phyloP scores from a whole-genome alignment of 2,329 filamentous ascomycete genomes.

The Cercospora nicotianae region DNA sequence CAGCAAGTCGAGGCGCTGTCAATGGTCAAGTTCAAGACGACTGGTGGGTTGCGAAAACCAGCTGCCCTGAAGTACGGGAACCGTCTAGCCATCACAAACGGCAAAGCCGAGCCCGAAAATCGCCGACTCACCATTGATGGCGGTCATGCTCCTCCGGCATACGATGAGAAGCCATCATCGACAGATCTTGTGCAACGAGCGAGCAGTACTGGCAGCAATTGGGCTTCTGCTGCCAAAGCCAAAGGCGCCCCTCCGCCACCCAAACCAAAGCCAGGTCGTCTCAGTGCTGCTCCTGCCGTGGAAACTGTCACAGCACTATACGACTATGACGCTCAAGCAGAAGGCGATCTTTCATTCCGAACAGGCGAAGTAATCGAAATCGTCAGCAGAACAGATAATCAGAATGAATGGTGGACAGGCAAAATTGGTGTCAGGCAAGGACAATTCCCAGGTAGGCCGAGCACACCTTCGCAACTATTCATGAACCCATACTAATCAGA shows the following conservation, averaged over 20 bases:
- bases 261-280: constrained; percentile 66
- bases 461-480: too few species aligned
- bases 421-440: constrained; percentile 76
- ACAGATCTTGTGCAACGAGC: constrained; percentile 33
- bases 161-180: constrained; percentile 19
- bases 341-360: constrained; percentile 87
- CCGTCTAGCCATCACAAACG: constrained; percentile 39
- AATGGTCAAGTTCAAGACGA: constrained; percentile 90
- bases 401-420: constrained; percentile 97
- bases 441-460: constrained; percentile 98
- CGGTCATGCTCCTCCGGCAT: constrained; percentile 32
- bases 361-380: constrained; percentile 91
- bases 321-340: constrained; percentile 93
- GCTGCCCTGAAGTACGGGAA: constrained; percentile 51
- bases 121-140: constrained; percentile 30
- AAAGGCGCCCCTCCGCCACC: constrained; percentile 54
- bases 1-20: constrained; percentile 78
- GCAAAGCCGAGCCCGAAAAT: constrained; percentile 32
- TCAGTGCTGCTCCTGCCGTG: constrained; percentile 62
- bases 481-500: constrained; percentile 16
- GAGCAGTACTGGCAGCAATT: constrained; percentile 39
- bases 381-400: constrained; percentile 68
- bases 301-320: constrained; percentile 90
- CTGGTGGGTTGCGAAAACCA: constrained; percentile 62
- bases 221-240: constrained; percentile 48